Evolutionary conservation across 106 monocot species (phyloP), one percentile per base, ranked within the genome.

Genomic region (Posidonia australis): DNA sequence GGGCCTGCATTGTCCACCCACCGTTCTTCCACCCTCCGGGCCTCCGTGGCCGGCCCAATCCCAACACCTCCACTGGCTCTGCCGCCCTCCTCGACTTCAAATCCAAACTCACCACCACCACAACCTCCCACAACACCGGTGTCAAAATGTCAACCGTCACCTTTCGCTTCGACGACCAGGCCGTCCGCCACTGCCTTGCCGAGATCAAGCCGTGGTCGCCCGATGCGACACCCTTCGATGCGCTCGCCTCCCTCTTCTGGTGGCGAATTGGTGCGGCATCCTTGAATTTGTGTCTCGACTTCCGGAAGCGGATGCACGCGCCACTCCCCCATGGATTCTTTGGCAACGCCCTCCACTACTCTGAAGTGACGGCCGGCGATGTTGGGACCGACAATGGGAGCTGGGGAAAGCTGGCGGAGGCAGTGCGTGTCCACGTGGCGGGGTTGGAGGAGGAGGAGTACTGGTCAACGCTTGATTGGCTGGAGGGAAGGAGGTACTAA

Each of bases 21-120:
- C 94, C 94, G 9, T 93, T 93, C 85, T 83, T 93, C 80, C 82
- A 93, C 69, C 78, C 88, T 0, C 80, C 82, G 10, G 92, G 64
- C 55, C 84, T 94, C 63, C 44, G 64, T 60, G 62, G 75, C 74
- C 75, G 74, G 20, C 53, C 86, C 64, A 19, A 28, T 19, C 81
- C 78, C 65, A 67, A 70, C 64, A 70, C 77, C 11, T 46, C 63
- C 63, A 51, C 79, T 44, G 51, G 58, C 19, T 75, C 75, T 57
- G 54, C 63, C 41, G 46, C 53, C 36, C 67, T 80, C 69, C 88
- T 87, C 25, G 49, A 64, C 59, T 14, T 26, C 66, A 85, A 92
- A 47, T 76, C 85, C 60, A 45, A 1, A 21, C 4, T 44, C 13
- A 0, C 66, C 45, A 0, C 54, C 47, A 2, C 49, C 5, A 3